Evolutionary conservation across 257 asterid genomes (phyloP), one percentile per base, ranked within the genome.

Genomic region (Penstemon barbatus): DNA sequence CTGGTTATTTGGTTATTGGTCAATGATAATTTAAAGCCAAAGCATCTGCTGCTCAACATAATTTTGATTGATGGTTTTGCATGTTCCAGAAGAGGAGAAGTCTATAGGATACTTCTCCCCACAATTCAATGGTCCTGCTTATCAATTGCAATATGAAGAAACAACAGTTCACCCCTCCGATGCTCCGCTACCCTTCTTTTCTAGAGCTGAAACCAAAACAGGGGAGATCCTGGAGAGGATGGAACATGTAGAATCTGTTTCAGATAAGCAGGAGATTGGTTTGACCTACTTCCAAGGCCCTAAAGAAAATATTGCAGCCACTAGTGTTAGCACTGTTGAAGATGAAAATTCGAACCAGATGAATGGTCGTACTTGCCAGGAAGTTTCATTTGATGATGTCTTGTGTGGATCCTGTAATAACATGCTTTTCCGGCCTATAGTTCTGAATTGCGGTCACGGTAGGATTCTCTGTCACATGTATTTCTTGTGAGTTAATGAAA

Each of bases 391-490:
- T 13, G 73, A 65, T 76, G 90, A 82, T 52, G 80, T 74, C 11
- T 57, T 74, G 54, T 85, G 91, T 75, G 79, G 75, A 60, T 61
- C 74, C 56, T 78, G 86, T 57, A 77, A 76, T 40, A 61, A 15
- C 57, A 75, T 85, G 65, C 63, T 85, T 53, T 78, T 73, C 78
- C 81, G 63, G 44, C 91, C 91, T 25, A 19, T 70, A 62, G 85
- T 82, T 60, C 84, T 85, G 57, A 85, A 78, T 50, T 85, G 91
- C 18, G 86, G 91, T 53, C 91, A 85, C 77, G 91, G 91, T 85
- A 76, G n/a, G 77, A 18, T 61, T 53, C 44, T 68, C 61, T 59
- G 11, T 40, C 58, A 53, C 59, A 62, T 19, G 25, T 69, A 13
- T 18, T 68, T 56, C 37, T 51, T 39, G 63, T 71, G 18, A 40